Percentiles rank a stretch among this genome's conserved stretches.
Conservation (phyloP, 208 protist genomes). For the Porcisia hertigi region DNA sequence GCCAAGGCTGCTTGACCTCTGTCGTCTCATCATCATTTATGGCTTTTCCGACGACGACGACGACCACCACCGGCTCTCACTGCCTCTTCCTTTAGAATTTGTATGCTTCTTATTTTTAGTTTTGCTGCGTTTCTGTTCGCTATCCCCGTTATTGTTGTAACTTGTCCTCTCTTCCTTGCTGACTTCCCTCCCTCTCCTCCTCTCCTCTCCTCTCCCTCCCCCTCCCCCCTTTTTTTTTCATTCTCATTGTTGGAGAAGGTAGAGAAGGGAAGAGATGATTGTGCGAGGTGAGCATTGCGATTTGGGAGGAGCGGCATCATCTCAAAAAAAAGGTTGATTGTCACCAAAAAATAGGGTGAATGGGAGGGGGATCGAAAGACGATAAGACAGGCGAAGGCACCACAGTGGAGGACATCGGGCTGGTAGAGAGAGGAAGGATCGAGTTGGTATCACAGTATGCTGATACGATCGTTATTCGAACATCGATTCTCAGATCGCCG, state of each 20-base stretch:
- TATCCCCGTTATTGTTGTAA: not conserved
- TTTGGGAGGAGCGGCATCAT: not conserved
- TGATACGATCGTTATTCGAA: not conserved
- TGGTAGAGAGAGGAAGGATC: no score
- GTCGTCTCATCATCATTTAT: no score
- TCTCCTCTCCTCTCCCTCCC: not conserved
- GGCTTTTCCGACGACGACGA: no score
- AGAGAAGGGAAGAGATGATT: not conserved
- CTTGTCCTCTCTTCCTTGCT: not conserved
- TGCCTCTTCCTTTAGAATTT: no score
- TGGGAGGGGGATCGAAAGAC: not conserved
- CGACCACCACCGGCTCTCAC: no score
- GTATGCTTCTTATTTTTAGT: no score
- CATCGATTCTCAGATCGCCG: not conserved
- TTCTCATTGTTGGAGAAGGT: no score
- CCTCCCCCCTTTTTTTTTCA: not conserved
- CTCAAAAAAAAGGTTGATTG: not conserved
- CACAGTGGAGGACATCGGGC: no score
- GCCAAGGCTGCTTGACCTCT: no score
- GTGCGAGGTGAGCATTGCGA: not conserved
- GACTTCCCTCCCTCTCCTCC: not conserved
- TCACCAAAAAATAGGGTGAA: not conserved
- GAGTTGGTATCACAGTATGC: no score
- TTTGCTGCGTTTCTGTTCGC: no score
- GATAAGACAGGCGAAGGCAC: no score